These are phyloP conservation scores for Chaetomium globosum DNA, from an alignment of 2,329 filamentous ascomycete genomes.

Conservation along the genomic window DNA sequence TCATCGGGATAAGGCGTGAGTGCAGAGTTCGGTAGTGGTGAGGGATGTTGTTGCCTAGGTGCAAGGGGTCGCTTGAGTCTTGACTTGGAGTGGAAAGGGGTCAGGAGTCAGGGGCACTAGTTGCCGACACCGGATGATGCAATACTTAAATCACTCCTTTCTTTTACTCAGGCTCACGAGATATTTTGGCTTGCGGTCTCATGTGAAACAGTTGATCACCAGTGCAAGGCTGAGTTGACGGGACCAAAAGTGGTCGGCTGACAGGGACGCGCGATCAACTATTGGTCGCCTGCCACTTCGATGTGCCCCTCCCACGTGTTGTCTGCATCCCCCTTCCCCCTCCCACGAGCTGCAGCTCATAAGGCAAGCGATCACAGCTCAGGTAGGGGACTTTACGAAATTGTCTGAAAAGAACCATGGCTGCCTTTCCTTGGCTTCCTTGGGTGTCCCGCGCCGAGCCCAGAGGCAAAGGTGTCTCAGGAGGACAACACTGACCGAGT, in stretches of 20 bases:
- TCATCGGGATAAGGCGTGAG: not conserved
- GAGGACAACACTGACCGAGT: not conserved
- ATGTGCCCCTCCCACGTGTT: conserved; percentile 19
- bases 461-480: not conserved
- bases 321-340: not conserved
- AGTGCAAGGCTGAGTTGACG: not conserved
- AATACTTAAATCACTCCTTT: not conserved
- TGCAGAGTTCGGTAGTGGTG: not conserved
- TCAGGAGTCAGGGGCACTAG: not conserved
- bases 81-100: not conserved
- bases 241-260: conserved; percentile 3
- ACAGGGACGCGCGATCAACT: conserved; percentile 13
- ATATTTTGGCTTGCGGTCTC: not conserved
- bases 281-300: conserved; percentile 17
- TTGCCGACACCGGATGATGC: not conserved
- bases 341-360: not conserved
- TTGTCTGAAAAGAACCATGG: not conserved
- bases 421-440: not conserved
- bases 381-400: not conserved
- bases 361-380: not conserved
- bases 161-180: not conserved
- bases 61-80: not conserved
- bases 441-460: not conserved
- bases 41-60: not conserved
- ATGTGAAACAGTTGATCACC: not conserved